These are phyloP conservation scores for Cladophialophora exuberans DNA, from an alignment of 2,329 filamentous ascomycete species.

Conservation along the genomic window DNA sequence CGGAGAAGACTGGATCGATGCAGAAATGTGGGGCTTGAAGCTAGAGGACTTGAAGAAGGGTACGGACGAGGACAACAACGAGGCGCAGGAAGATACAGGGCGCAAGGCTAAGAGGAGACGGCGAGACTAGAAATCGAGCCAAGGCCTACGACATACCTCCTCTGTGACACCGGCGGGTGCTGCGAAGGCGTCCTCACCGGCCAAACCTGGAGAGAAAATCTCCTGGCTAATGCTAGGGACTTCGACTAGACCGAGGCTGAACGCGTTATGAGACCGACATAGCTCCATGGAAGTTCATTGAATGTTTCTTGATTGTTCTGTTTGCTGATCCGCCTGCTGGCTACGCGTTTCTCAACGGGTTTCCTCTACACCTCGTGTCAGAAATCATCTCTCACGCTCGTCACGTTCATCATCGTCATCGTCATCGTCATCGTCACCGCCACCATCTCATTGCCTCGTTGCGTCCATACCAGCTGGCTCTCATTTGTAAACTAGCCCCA, in stretches of 20 bases:
- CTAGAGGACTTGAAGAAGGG: slow-evolving; percentile 62
- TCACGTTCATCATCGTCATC: too few relatives aligned
- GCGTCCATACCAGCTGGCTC: too few relatives aligned
- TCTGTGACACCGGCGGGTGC: too few relatives aligned
- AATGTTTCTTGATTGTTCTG: not conserved
- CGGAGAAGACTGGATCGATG: slow-evolving; percentile 70
- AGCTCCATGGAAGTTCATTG: not conserved
- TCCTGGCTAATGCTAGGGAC: slow-evolving; percentile 9
- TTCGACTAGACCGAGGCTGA: slow-evolving; percentile 2
- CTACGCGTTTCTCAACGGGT: too few relatives aligned
- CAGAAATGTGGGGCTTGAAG: slow-evolving; percentile 61
- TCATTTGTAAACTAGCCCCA: too few relatives aligned
- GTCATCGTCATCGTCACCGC: too few relatives aligned
- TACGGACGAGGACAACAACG: slow-evolving; percentile 60
- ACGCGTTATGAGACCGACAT: not conserved
- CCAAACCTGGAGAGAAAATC: not conserved
- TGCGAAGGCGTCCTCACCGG: too few relatives aligned
- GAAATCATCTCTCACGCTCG: too few relatives aligned
- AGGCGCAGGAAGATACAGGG: slow-evolving; percentile 39
- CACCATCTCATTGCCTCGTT: too few relatives aligned
- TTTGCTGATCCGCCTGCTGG: not conserved
- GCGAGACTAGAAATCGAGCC: slow-evolving; percentile 27
- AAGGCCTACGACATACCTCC: not conserved
- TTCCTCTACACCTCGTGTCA: too few relatives aligned
- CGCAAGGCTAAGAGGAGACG: slow-evolving; percentile 31